A percentile compares a stretch with the other conserved stretches of the same genome.
Conservation (phyloP, 306 rosid genomes). For the Ochetophila trinervis region DNA sequence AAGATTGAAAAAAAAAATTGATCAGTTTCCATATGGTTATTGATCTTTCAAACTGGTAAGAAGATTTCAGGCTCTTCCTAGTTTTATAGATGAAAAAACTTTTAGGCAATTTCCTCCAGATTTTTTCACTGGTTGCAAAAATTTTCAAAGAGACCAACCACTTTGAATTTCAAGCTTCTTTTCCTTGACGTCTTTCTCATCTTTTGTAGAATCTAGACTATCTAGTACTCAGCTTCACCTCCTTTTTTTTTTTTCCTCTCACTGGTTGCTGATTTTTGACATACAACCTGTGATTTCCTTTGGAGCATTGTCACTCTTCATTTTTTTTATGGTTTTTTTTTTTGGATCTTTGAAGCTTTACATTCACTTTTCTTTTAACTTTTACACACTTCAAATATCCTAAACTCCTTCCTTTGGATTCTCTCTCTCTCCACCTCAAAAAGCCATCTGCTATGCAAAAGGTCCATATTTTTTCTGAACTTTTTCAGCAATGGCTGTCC, state of each 20-base stretch:
- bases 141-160: neutral
- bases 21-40: neutral
- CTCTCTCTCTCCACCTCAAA: neutral
- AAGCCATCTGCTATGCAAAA: slow-evolving; percentile 24
- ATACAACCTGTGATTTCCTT: slow-evolving; percentile 34
- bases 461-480: slow-evolving; percentile 43
- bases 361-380: slow-evolving; percentile 20
- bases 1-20: slow-evolving; percentile 34
- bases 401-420: neutral
- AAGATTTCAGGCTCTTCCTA: neutral
- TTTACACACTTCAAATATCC: neutral
- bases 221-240: neutral
- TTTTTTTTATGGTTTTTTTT: no score
- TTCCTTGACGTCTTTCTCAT: no score
- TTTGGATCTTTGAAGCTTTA: slow-evolving; percentile 16
- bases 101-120: neutral
- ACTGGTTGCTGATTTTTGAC: slow-evolving; percentile 44
- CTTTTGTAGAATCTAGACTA: neutral
- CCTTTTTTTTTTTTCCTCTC: slow-evolving; percentile 12
- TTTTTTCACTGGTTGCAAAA: neutral
- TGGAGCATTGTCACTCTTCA: slow-evolving; percentile 3
- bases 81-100: neutral
- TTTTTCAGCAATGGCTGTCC: slow-evolving; percentile 33
- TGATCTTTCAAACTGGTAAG: neutral
- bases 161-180: slow-evolving; percentile 2